Conservation (phyloP, 2,329 filamentous ascomycete species). For the Rutstroemia sp. region DNA sequence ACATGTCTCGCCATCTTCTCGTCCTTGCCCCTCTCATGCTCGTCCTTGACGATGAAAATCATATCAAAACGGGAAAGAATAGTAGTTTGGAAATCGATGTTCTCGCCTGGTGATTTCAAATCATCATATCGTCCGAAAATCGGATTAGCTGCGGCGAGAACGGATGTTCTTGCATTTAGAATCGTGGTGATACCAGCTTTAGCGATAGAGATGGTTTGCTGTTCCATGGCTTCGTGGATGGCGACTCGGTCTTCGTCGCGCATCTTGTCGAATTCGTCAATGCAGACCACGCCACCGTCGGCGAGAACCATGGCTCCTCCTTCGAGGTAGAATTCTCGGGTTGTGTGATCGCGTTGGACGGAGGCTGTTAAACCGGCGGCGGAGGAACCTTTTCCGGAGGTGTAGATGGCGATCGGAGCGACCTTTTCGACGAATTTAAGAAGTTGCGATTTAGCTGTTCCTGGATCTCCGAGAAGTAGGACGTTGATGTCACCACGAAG, state of each 20-base stretch:
- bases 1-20: constrained; percentile 94
- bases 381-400: constrained; percentile 95
- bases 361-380: constrained; percentile 96
- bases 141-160: constrained; percentile 91
- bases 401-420: constrained; percentile 95
- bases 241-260: constrained; percentile 86
- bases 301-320: constrained; percentile 98
- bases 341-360: constrained; percentile 85
- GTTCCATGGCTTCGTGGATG: constrained; percentile 61
- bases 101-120: constrained; percentile 93
- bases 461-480: constrained; percentile 88
- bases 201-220: constrained; percentile 98
- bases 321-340: constrained; percentile 94
- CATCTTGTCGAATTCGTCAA: constrained; percentile 99
- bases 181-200: constrained; percentile 99
- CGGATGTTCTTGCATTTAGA: constrained; percentile 89
- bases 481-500: constrained; percentile 98
- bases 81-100: constrained; percentile 98
- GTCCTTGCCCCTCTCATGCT: constrained; percentile 83
- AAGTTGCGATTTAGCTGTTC: constrained; percentile 95
- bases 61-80: constrained; percentile 98
- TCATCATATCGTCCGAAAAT: constrained; percentile 98
- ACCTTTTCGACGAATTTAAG: constrained; percentile 97
- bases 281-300: constrained; percentile 94
- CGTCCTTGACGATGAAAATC: constrained; percentile 98